Evolutionary conservation across 2,329 filamentous ascomycete genomes (phyloP).

Genomic region (Trichoderma arundinaceum): DNA sequence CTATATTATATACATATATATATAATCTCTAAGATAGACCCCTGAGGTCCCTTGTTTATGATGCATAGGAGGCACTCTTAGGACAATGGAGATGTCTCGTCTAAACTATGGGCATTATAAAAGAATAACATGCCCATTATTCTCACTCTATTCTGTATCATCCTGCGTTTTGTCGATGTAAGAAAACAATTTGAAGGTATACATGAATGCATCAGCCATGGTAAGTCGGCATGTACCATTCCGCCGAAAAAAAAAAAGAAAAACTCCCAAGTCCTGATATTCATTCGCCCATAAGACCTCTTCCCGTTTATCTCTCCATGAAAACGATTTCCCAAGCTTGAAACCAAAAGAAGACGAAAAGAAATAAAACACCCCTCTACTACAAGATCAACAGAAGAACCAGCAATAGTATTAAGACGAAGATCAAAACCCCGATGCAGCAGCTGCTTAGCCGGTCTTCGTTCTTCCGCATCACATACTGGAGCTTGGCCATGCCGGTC

Average conservation of each 20-base stretch:
- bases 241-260: not conserved
- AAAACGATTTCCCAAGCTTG: not conserved
- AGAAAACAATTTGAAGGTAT: not conserved
- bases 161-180: conserved; percentile 12
- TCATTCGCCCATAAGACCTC: conserved; percentile 22
- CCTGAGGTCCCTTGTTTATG: conserved; percentile 1
- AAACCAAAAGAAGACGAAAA: not conserved
- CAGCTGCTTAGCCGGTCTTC: conserved; percentile 89
- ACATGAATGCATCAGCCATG: conserved; percentile 6
- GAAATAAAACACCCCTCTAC: not conserved
- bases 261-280: conserved; percentile 3
- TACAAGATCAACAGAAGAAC: conserved; percentile 73
- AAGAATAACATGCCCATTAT: conserved; percentile 12
- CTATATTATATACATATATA: conserved; percentile 12
- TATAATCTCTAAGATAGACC: conserved; percentile 13
- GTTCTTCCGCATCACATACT: conserved; percentile 83
- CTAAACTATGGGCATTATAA: conserved; percentile 12
- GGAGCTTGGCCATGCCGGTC: conserved; percentile 84
- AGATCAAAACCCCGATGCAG: conserved; percentile 87
- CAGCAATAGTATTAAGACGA: conserved; percentile 84
- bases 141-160: conserved; percentile 12
- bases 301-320: conserved; percentile 2
- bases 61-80: conserved; percentile 9
- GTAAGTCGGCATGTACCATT: conserved; percentile 1
- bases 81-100: conserved; percentile 17